These are phyloP conservation scores for Emmonsiellopsis sp. DNA, from an alignment of 2,329 filamentous ascomycete genomes.

Conservation along the genomic window DNA sequence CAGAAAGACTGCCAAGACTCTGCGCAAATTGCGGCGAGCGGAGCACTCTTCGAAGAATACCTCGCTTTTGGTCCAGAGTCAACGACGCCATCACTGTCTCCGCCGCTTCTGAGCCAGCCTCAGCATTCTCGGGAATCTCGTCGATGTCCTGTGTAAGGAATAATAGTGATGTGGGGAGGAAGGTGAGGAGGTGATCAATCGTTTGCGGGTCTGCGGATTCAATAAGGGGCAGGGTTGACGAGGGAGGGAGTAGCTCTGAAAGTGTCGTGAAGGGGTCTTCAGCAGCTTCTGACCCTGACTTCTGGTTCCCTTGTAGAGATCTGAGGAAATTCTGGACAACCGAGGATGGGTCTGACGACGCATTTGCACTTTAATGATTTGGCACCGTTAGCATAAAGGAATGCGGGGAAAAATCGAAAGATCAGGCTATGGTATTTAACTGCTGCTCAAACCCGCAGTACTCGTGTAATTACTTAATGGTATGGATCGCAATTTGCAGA, in stretches of 20 bases:
- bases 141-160: constrained; percentile 63
- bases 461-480: constrained; percentile 3
- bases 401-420: neutral
- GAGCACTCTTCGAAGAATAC: constrained; percentile 70
- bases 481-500: constrained; percentile 8
- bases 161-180: constrained; percentile 70
- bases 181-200: constrained; percentile 65
- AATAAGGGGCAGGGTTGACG: constrained; percentile 69
- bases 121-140: constrained; percentile 46
- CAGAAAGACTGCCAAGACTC: constrained; percentile 72
- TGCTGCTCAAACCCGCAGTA: neutral
- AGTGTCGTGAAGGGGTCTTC: constrained; percentile 71
- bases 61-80: constrained; percentile 66
- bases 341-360: constrained; percentile 60
- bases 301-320: constrained; percentile 58
- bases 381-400: constrained; percentile 32
- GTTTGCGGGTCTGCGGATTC: constrained; percentile 55
- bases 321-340: constrained; percentile 83
- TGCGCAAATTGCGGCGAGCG: constrained; percentile 87
- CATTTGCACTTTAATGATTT: constrained; percentile 46
- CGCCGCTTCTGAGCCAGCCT: constrained; percentile 60
- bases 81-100: constrained; percentile 66
- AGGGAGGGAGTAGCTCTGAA: constrained; percentile 71
- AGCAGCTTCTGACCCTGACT: constrained; percentile 38
- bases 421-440: neutral